Conservation (phyloP, 2,329 filamentous ascomycete species). For the Trichophyton simii region DNA sequence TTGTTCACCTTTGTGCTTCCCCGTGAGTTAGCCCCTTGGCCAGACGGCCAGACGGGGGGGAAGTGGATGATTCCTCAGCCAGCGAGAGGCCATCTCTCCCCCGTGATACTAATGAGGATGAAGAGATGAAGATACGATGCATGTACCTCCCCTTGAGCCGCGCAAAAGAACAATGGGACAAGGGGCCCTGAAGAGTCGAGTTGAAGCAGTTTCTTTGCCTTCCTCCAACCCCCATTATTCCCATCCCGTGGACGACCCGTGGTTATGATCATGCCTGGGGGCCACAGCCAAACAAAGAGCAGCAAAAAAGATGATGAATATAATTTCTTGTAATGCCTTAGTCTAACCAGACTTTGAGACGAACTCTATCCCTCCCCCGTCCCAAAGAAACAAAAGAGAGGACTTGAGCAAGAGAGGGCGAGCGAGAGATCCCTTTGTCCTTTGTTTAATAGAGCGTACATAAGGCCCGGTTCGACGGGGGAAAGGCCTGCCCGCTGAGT, state of each 20-base stretch:
- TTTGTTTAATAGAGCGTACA: conserved; percentile 5
- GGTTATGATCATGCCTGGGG: too few species aligned
- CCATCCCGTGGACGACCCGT: too few species aligned
- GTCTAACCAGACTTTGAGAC: neutral
- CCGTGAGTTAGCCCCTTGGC: neutral
- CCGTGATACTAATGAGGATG: too few species aligned
- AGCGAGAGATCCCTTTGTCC: neutral
- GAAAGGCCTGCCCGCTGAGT: too few species aligned
- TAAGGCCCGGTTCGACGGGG: neutral
- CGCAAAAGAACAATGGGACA: neutral
- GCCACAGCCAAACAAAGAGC: neutral
- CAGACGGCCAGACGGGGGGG: neutral
- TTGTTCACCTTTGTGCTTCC: neutral
- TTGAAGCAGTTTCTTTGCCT: neutral
- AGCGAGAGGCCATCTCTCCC: too few species aligned
- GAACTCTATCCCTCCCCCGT: neutral
- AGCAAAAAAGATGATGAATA: too few species aligned
- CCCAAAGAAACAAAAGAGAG: neutral
- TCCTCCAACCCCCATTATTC: too few species aligned
- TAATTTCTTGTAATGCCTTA: too few species aligned
- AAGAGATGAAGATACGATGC: neutral
- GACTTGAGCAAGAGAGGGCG: too few species aligned
- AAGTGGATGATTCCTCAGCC: neutral
- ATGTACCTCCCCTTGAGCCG: neutral
- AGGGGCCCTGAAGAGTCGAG: too few species aligned